Percentiles rank a stretch among this genome's conserved stretches.
These are phyloP conservation scores for Hericium coralloides DNA, from an alignment of 768 basidiomycete species.

Conservation along the genomic window DNA sequence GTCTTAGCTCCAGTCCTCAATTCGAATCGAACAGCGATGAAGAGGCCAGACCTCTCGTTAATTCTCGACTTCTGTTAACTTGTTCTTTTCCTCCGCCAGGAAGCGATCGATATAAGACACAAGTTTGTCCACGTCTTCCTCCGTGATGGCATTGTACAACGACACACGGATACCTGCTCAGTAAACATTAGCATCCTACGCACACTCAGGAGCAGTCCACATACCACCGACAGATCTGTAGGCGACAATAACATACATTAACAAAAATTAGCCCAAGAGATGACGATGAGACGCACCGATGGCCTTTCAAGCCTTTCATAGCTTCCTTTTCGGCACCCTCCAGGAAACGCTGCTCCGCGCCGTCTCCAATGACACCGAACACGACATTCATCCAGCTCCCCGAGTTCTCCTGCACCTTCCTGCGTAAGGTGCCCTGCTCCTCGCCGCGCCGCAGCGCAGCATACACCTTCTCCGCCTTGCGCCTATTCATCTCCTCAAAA, in stretches of 20 bases:
- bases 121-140: conserved; percentile 57
- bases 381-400: conserved; percentile 96
- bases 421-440: conserved; percentile 54
- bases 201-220: neutral
- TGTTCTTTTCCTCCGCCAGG: conserved; percentile 15
- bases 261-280: neutral
- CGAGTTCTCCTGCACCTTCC: conserved; percentile 65
- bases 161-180: conserved; percentile 67
- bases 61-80: neutral
- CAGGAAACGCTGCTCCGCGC: conserved; percentile 64
- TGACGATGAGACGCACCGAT: conserved; percentile 50
- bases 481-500: conserved; percentile 55
- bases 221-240: conserved; percentile 14
- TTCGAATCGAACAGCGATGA: neutral
- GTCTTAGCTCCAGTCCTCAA: neutral
- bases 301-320: conserved; percentile 86
- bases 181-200: neutral
- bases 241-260: neutral
- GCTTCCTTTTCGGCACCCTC: conserved; percentile 70
- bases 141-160: conserved; percentile 82
- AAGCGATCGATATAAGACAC: conserved; percentile 55
- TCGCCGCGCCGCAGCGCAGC: conserved; percentile 61
- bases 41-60: too few species aligned
- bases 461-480: conserved; percentile 77
- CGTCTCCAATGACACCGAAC: conserved; percentile 72